These are phyloP conservation scores for Cymbopogon flexuosus DNA, from an alignment of 202 grass and related monocot species.

Conservation along the genomic window DNA sequence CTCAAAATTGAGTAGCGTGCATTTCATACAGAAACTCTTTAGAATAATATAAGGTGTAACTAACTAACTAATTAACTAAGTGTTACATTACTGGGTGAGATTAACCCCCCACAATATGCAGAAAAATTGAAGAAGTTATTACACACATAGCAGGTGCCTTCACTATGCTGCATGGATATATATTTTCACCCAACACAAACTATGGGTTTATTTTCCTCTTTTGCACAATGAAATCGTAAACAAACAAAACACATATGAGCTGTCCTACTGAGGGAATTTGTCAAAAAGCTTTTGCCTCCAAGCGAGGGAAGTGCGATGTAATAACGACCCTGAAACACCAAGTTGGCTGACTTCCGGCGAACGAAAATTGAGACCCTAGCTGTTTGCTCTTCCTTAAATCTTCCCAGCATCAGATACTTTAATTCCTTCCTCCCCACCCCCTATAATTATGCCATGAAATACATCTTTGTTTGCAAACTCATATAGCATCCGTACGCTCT, in stretches of 20 bases:
- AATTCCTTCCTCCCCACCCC: background rate
- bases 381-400: background rate
- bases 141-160: too few species aligned
- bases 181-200: too few species aligned
- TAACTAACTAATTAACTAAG: too few species aligned
- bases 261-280: background rate
- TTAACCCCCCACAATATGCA: too few species aligned
- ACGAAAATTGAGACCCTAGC: slow-evolving; percentile 1
- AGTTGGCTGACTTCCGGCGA: slow-evolving; percentile 11
- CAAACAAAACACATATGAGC: background rate
- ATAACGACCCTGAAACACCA: background rate
- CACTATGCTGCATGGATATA: too few species aligned
- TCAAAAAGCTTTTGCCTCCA: slow-evolving; percentile 36
- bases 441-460: slow-evolving; percentile 30
- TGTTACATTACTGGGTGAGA: too few species aligned
- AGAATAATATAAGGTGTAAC: too few species aligned
- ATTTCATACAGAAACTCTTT: too few species aligned
- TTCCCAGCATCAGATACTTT: background rate
- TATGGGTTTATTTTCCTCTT: background rate
- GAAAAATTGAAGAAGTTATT: too few species aligned
- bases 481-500: background rate
- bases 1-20: too few species aligned
- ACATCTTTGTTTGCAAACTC: background rate
- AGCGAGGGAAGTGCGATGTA: background rate
- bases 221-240: background rate